Percentiles rank a stretch among this genome's conserved stretches.
These are phyloP conservation scores for Parastagonospora nodorum DNA, from an alignment of 2,329 filamentous ascomycete genomes.

Conservation along the genomic window DNA sequence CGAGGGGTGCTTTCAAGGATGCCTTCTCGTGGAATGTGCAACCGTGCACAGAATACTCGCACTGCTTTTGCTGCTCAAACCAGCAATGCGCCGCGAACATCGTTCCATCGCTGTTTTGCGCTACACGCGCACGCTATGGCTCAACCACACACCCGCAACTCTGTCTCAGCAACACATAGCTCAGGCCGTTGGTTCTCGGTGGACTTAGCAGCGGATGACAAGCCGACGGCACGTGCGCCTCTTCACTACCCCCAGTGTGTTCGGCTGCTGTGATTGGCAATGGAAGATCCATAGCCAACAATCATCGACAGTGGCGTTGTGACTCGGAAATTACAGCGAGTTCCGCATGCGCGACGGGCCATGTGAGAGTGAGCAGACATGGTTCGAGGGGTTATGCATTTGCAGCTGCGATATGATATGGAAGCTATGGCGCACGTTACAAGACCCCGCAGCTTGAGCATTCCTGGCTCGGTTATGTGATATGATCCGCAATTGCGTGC, in stretches of 20 bases:
- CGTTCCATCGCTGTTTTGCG: neutral
- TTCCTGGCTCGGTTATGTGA: neutral
- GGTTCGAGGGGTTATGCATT: slow-evolving; percentile 4
- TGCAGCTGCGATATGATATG: neutral
- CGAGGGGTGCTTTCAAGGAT: slow-evolving; percentile 3
- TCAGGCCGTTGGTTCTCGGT: neutral
- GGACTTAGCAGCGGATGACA: neutral
- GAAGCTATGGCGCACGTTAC: neutral
- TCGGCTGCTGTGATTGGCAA: slow-evolving; percentile 15
- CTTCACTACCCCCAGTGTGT: slow-evolving; percentile 2
- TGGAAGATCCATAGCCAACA: slow-evolving; percentile 7
- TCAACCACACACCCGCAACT: neutral
- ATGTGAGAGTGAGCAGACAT: neutral
- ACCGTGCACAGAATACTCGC: neutral
- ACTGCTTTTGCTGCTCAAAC: neutral
- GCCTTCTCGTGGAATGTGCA: neutral
- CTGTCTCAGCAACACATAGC: neutral
- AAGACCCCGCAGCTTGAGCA: neutral
- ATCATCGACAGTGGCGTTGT: slow-evolving; percentile 16
- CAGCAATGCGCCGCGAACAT: neutral
- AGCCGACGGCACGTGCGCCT: slow-evolving; percentile 2
- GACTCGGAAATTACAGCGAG: slow-evolving; percentile 28
- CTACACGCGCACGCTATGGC: neutral
- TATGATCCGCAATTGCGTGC: neutral
- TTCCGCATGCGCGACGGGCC: slow-evolving; percentile 4